Conservation (phyloP, 768 basidiomycete genomes). For the Naganishia randhawae region DNA sequence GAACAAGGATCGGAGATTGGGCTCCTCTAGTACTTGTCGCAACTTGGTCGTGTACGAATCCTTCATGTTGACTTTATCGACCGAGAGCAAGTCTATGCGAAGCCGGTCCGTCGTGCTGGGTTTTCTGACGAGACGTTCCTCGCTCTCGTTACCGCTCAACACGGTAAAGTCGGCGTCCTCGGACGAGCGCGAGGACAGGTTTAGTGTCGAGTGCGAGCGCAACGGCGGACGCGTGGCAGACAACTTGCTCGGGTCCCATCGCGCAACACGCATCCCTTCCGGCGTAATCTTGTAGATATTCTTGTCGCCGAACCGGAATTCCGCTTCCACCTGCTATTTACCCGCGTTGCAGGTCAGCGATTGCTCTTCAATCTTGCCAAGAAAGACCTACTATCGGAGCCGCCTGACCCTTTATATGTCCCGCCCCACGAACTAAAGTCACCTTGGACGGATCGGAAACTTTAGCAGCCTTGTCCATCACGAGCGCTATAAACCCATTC, state of each 20-base stretch:
- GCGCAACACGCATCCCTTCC: constrained; percentile 77
- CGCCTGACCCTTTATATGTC: constrained; percentile 38
- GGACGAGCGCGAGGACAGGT: constrained; percentile 9
- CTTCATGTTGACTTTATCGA: constrained; percentile 54
- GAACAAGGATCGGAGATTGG: constrained; percentile 80
- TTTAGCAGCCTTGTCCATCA: constrained; percentile 52
- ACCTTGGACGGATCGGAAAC: constrained; percentile 41
- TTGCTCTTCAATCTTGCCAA: constrained; percentile 33
- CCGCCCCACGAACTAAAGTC: constrained; percentile 40
- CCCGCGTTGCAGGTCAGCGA: background rate
- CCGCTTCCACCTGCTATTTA: constrained; percentile 70
- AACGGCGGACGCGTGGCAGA: background rate
- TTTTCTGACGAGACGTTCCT: constrained; percentile 27
- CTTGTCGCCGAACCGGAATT: constrained; percentile 93
- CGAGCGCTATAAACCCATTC: constrained; percentile 80
- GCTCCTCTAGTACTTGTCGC: constrained; percentile 86
- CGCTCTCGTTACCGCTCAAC: background rate
- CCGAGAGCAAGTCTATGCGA: constrained; percentile 32
- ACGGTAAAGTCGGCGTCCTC: background rate
- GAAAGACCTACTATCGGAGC: background rate
- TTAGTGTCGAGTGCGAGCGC: background rate
- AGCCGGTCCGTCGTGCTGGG: constrained; percentile 24
- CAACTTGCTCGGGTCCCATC: constrained; percentile 58
- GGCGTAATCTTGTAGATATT: constrained; percentile 92
- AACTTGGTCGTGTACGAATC: constrained; percentile 91